Conservation (phyloP, 305 asterid genomes). For the Fraxinus xanthoxyloides region DNA sequence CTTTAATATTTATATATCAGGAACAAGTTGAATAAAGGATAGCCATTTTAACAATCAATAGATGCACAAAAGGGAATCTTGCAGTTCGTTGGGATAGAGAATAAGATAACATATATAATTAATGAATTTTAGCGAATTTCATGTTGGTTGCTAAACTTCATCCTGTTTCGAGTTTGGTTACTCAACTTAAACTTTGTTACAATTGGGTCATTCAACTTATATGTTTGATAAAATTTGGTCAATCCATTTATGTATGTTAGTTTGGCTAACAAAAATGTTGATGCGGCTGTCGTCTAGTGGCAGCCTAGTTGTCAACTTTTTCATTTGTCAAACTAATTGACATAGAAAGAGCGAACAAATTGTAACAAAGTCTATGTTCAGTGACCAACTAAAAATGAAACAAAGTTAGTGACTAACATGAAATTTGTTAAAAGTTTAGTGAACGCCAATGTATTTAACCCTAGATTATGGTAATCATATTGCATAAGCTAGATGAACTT, state of each 20-base stretch:
- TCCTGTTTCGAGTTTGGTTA: neutral
- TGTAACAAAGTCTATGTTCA: neutral
- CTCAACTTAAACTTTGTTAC: neutral
- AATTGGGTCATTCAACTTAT: neutral
- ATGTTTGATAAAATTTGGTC: neutral
- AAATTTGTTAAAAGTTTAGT: neutral
- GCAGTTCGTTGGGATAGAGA: neutral
- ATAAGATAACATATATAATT: neutral
- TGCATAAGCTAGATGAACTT: neutral
- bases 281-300: neutral
- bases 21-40: neutral
- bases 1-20: neutral
- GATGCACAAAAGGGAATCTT: neutral
- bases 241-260: neutral
- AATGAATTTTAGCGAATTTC: neutral
- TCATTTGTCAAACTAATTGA: neutral
- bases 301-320: neutral
- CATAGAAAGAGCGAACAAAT: neutral
- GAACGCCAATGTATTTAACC: neutral
- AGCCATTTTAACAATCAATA: neutral
- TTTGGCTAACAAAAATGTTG: neutral
- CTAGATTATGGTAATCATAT: neutral
- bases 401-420: neutral
- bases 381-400: neutral
- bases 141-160: neutral